Conservation (phyloP, 2,329 filamentous ascomycete species). For the Neofusicoccum ribis region DNA sequence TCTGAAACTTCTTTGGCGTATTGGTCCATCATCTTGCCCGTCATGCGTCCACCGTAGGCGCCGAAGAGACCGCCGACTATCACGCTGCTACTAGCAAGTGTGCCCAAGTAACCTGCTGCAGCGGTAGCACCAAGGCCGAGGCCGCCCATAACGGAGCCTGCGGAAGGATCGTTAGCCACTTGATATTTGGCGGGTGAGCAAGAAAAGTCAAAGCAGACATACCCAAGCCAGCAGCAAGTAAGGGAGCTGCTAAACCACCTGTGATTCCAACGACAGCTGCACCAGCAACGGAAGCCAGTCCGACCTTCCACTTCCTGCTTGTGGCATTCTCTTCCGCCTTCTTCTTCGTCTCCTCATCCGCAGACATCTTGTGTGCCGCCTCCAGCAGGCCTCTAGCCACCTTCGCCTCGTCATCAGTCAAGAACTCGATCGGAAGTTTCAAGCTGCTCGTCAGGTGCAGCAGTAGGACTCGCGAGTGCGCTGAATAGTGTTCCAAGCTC, state of each 20-base stretch:
- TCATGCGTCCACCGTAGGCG: conserved; percentile 83
- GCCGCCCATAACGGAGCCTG: conserved; percentile 73
- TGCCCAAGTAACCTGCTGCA: conserved; percentile 76
- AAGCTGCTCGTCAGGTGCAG: conserved; percentile 70
- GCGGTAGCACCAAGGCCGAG: conserved; percentile 72
- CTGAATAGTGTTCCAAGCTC: conserved; percentile 76
- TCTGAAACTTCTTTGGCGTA: conserved; percentile 88
- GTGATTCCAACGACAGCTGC: conserved; percentile 82
- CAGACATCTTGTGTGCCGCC: conserved; percentile 66
- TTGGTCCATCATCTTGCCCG: conserved; percentile 80
- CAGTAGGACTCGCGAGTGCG: conserved; percentile 71
- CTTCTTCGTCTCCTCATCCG: conserved; percentile 74
- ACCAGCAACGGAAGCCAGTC: conserved; percentile 82
- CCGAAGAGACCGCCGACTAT: conserved; percentile 85
- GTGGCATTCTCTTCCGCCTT: conserved; percentile 66
- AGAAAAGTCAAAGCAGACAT: neutral
- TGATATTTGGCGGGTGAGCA: conserved; percentile 39
- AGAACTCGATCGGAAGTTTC: conserved; percentile 61
- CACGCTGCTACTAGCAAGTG: conserved; percentile 75
- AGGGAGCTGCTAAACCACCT: conserved; percentile 72
- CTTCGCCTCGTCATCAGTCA: conserved; percentile 72
- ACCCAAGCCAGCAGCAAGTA: conserved; percentile 71
- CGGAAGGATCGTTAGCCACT: neutral
- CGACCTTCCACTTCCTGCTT: conserved; percentile 78
- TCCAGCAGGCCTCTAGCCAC: conserved; percentile 73